Percentiles rank a stretch among this genome's conserved stretches.
Conservation (phyloP, 768 basidiomycete genomes). For the Boletus pseudopeckii region DNA sequence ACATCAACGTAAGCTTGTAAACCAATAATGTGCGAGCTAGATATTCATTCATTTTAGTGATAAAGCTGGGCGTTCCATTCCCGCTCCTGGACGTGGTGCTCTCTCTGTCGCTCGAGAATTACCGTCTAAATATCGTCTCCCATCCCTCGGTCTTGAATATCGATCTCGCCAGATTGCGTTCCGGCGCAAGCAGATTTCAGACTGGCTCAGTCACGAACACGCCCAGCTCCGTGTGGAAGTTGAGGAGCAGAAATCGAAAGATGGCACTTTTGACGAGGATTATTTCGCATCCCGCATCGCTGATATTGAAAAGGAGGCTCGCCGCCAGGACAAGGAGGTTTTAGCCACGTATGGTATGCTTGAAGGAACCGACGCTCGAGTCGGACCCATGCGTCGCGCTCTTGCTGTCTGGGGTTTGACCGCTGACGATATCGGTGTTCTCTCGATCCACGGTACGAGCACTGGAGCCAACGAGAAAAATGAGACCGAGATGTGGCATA, state of each 20-base stretch:
- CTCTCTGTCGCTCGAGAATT: conserved; percentile 86
- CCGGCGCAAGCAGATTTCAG: conserved; percentile 91
- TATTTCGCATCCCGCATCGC: conserved; percentile 76
- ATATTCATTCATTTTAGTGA: conserved; percentile 51
- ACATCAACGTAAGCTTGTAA: conserved; percentile 78
- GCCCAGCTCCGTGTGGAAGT: conserved; percentile 79
- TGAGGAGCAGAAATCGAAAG: conserved; percentile 52
- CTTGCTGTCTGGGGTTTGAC: conserved; percentile 96
- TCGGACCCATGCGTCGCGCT: conserved; percentile 91
- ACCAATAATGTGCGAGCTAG: not conserved
- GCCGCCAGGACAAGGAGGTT: conserved; percentile 88
- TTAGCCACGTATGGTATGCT: conserved; percentile 96
- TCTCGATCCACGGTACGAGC: conserved; percentile 88
- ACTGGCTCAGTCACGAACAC: conserved; percentile 92
- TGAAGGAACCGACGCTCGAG: conserved; percentile 76
- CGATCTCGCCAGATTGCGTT: conserved; percentile 92
- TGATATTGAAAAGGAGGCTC: conserved; percentile 87
- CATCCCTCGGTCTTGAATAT: conserved; percentile 81
- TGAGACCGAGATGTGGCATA: conserved; percentile 96
- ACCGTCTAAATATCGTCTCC: conserved; percentile 70
- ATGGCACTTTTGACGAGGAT: conserved; percentile 53
- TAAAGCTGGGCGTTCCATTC: conserved; percentile 97
- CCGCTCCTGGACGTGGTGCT: conserved; percentile 93
- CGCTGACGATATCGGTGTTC: conserved; percentile 87
- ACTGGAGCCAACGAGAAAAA: conserved; percentile 94